Conservation (phyloP, 2,329 filamentous ascomycete species). For the Teratosphaeriaceae sp. region DNA sequence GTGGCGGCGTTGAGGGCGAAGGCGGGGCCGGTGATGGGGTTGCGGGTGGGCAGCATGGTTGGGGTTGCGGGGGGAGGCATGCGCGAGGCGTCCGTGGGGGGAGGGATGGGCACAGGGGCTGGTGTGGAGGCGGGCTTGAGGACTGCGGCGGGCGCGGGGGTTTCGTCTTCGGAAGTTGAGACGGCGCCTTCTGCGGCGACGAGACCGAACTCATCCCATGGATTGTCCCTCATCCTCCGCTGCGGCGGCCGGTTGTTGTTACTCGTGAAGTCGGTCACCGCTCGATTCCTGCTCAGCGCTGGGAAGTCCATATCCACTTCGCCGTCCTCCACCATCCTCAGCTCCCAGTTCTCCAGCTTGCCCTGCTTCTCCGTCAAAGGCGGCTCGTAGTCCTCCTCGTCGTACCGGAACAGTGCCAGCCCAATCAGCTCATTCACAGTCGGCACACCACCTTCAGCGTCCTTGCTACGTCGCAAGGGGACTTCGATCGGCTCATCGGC, state of each 20-base stretch:
- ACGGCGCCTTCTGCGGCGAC: conserved; percentile 62
- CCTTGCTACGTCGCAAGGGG: conserved; percentile 61
- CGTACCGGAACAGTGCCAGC: conserved; percentile 69
- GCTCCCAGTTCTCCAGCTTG: conserved; percentile 75
- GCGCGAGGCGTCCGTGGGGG: conserved; percentile 12
- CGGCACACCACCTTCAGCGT: conserved; percentile 58
- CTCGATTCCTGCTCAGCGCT: conserved; percentile 65
- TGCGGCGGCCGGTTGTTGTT: conserved; percentile 65
- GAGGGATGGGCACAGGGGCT: conserved; percentile 23
- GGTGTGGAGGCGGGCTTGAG: conserved; percentile 30
- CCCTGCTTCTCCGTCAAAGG: conserved; percentile 57
- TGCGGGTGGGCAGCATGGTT: conserved; percentile 36
- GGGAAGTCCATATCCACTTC: conserved; percentile 84
- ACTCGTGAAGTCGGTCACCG: conserved; percentile 68
- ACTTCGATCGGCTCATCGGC: conserved; percentile 63
- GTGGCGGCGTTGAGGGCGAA: conserved; percentile 35
- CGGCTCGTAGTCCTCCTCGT: conserved; percentile 68
- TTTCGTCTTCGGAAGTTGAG: conserved; percentile 62
- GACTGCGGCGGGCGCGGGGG: conserved; percentile 8
- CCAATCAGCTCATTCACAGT: conserved; percentile 78
- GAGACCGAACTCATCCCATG: conserved; percentile 76
- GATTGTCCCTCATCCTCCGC: conserved; percentile 63
- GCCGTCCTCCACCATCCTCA: conserved; percentile 77
- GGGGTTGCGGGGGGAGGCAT: conserved; percentile 19
- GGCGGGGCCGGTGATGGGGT: conserved; percentile 45